These are phyloP conservation scores for Hypoxylon cercidicola DNA, from an alignment of 495 filamentous ascomycete genomes.

Conservation along the genomic window DNA sequence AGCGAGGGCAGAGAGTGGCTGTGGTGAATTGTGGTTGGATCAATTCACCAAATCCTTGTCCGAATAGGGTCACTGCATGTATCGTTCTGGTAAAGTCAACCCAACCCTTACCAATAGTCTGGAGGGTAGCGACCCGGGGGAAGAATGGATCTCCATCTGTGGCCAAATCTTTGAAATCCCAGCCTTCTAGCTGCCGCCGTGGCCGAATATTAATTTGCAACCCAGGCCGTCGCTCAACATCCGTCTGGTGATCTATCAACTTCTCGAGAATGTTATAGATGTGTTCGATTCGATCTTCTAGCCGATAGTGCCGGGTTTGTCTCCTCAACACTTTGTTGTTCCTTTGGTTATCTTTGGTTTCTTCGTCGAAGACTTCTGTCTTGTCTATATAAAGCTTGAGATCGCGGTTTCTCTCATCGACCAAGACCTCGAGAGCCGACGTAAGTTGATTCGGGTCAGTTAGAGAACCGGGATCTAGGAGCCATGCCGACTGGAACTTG, in stretches of 20 bases:
- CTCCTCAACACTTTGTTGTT: slow-evolving; percentile 2
- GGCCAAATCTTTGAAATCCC: slow-evolving; percentile 49
- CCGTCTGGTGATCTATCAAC: slow-evolving; percentile 45
- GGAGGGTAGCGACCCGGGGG: slow-evolving; percentile 38
- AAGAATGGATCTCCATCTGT: slow-evolving; percentile 37
- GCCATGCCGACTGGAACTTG: slow-evolving; percentile 23
- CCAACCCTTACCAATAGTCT: slow-evolving; percentile 46
- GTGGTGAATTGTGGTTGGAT: slow-evolving; percentile 26
- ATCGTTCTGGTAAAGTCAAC: slow-evolving; percentile 49
- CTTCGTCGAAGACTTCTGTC: slow-evolving; percentile 17
- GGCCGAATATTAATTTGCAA: slow-evolving; percentile 9
- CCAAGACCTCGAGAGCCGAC: slow-evolving; percentile 32
- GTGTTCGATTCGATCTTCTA: slow-evolving; percentile 40
- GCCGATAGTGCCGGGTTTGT: slow-evolving; percentile 9
- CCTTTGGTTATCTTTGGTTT: slow-evolving; percentile 2
- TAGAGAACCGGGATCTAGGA: slow-evolving; percentile 11
- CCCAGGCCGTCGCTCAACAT: slow-evolving; percentile 5
- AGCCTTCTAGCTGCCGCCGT: slow-evolving; percentile 47
- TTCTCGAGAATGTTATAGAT: slow-evolving; percentile 43
- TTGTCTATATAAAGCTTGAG: slow-evolving; percentile 34
- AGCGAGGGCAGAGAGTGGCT: slow-evolving; percentile 20
- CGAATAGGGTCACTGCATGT: slow-evolving; percentile 49
- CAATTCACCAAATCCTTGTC: slow-evolving; percentile 50
- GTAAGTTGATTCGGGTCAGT: neutral
- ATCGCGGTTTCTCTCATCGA: slow-evolving; percentile 32